These are phyloP conservation scores for Decorospora gaudefroyi DNA, from an alignment of 2,329 filamentous ascomycete species.

Conservation along the genomic window DNA sequence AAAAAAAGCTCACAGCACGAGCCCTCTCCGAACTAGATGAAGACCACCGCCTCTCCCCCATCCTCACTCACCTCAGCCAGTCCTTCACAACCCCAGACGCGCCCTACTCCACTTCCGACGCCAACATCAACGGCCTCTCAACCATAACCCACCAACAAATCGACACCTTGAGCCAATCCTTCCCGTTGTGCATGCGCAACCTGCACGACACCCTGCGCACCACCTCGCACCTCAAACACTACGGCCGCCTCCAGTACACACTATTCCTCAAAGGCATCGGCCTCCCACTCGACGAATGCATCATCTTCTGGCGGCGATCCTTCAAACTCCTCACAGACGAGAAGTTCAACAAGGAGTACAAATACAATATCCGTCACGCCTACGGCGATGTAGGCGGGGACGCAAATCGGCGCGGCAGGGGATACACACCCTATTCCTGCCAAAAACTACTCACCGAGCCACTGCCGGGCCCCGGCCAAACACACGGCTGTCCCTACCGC, in stretches of 20 bases:
- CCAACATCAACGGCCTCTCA: constrained; percentile 77
- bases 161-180: constrained; percentile 75
- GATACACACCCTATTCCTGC: constrained; percentile 90
- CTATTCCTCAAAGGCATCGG: constrained; percentile 97
- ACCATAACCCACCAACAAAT: constrained; percentile 65
- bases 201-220: constrained; percentile 84
- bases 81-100: constrained; percentile 93
- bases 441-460: constrained; percentile 94
- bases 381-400: constrained; percentile 97
- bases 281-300: constrained; percentile 84
- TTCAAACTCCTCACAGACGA: constrained; percentile 92
- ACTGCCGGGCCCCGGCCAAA: constrained; percentile 81
- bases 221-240: constrained; percentile 91
- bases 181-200: constrained; percentile 92
- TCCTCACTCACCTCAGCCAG: constrained; percentile 82
- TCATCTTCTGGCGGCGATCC: constrained; percentile 85
- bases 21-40: constrained; percentile 91
- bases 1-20: constrained; percentile 89
- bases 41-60: constrained; percentile 83
- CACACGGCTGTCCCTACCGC: constrained; percentile 94
- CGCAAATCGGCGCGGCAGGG: constrained; percentile 79
- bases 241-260: constrained; percentile 88
- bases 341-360: constrained; percentile 95
- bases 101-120: constrained; percentile 70
- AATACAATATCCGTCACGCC: constrained; percentile 92